phyloP scores from a whole-genome alignment of 108 stramenopile genomes.

The Skeletonema grethae region DNA sequence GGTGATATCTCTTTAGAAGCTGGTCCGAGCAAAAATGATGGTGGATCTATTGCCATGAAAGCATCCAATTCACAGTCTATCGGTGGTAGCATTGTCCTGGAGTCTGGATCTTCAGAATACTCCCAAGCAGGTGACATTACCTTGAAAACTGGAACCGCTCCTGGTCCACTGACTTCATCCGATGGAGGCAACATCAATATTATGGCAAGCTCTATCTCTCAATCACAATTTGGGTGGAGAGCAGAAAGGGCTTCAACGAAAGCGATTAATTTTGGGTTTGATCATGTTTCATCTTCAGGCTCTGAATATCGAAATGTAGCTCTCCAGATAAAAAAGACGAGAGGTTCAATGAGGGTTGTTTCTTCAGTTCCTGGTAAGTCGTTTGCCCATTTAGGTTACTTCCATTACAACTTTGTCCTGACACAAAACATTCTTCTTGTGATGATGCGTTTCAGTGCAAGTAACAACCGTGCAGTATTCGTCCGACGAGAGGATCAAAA shows the following conservation, averaged over 20 bases:
- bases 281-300: constrained; percentile 9
- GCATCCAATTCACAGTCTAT: neutral
- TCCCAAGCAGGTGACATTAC: constrained; percentile 25
- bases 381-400: neutral
- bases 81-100: constrained; percentile 20
- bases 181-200: constrained; percentile 45
- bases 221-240: neutral
- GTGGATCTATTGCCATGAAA: constrained; percentile 8
- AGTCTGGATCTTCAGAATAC: constrained; percentile 19
- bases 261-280: constrained; percentile 53
- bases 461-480: constrained; percentile 53
- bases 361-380: neutral
- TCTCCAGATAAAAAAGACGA: constrained; percentile 33
- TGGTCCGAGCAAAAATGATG: neutral
- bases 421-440: neutral
- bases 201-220: constrained; percentile 20
- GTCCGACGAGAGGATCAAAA: constrained; percentile 75
- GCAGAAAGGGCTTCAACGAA: constrained; percentile 3
- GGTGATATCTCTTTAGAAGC: constrained; percentile 9
- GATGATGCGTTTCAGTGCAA: constrained; percentile 44
- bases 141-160: constrained; percentile 18
- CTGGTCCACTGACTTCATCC: neutral
- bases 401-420: neutral
- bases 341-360: constrained; percentile 24
- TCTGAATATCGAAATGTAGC: constrained; percentile 13